Conservation (phyloP, 2,329 filamentous ascomycete species). For the Huntiella moniliformis region DNA sequence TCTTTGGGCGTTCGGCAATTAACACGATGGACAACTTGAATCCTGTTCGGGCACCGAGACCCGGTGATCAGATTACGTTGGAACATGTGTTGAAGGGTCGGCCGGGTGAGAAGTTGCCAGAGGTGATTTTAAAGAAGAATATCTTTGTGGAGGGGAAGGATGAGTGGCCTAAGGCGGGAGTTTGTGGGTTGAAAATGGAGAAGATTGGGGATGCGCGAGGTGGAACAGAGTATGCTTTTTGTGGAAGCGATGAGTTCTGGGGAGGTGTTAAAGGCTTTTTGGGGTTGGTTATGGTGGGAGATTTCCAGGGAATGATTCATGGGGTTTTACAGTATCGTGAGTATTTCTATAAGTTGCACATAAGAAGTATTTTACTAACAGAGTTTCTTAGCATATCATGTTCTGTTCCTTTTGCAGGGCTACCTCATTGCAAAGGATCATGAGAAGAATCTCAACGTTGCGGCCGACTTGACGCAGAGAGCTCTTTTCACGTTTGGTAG, state of each 20-base stretch:
- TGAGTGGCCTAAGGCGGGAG: slow-evolving; percentile 63
- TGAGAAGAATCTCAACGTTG: slow-evolving; percentile 69
- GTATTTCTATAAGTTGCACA: slow-evolving; percentile 13
- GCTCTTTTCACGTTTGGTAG: slow-evolving; percentile 89
- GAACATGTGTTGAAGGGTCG: slow-evolving; percentile 36
- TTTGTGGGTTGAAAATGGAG: slow-evolving; percentile 72
- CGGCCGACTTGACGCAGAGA: slow-evolving; percentile 74
- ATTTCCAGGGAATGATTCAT: slow-evolving; percentile 66
- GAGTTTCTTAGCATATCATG: slow-evolving; percentile 50
- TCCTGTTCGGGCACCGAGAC: slow-evolving; percentile 18
- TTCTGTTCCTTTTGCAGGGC: slow-evolving; percentile 83
- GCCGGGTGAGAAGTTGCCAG: slow-evolving; percentile 44
- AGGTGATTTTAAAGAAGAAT: slow-evolving; percentile 57
- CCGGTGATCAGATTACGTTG: slow-evolving; percentile 33
- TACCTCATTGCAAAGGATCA: slow-evolving; percentile 72
- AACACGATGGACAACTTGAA: slow-evolving; percentile 33
- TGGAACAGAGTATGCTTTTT: slow-evolving; percentile 52
- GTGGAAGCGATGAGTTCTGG: slow-evolving; percentile 58
- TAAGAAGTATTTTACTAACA: slow-evolving; percentile 32
- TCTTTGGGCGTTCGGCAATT: slow-evolving; percentile 39
- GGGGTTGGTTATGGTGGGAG: slow-evolving; percentile 54
- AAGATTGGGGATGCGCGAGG: slow-evolving; percentile 29
- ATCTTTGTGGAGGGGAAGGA: slow-evolving; percentile 75
- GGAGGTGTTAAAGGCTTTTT: slow-evolving; percentile 60
- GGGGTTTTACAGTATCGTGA: slow-evolving; percentile 34